Base-by-base conservation (phyloP, 192 early-diverging fungal species). In the Bifiguratus adelaidae region DNA sequence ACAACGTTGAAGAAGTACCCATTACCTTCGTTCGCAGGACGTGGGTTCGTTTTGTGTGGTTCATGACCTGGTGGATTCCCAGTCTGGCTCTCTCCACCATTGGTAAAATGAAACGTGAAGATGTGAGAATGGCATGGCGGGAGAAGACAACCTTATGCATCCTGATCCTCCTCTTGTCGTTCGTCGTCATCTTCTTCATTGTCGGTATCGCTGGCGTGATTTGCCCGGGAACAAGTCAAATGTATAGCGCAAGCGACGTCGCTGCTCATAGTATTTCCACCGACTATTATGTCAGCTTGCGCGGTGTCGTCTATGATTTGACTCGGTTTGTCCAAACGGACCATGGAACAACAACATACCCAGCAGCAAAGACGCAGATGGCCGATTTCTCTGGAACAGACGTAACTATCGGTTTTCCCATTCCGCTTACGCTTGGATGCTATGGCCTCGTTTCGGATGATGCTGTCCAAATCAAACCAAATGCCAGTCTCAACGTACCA, bases 91-190 rank as follows among this genome's bases (percentile, higher is more conserved):
- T 89, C 19, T 40, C 52, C 0, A 55, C 47, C 21, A 73, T 83
- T 50, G 88, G 81, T 40, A 73, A 74, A 45, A 86, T 94, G 86
- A 85, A 84, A 63, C 82, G 91, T 27, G 76, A 83, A 35, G 91
- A 97, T 65, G 74, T 97, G 30, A 87, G 77, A 42, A 92, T 93
- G 90, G 93, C 93, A 9, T 97, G 89, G 91, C 77, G 93, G 37
- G 94, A 97, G 62, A 97, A 97, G 65, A 70, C 85, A 1, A 71
- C 83, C 6, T 71, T 97, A 9, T 91, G 89, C 60, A 56, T 92
- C 34, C 55, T 95, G 43, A 93, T 97, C 48, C 71, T 80, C 36
- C 59, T 91, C 26, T 63, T 89, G 56, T 92, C 88, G 44, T 73
- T 57, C 7, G 29, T 82, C 4, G 71, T 89, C 23, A 65, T 94